These are phyloP conservation scores for Andrographis paniculata DNA, from an alignment of 305 asterid species.

Conservation along the genomic window DNA sequence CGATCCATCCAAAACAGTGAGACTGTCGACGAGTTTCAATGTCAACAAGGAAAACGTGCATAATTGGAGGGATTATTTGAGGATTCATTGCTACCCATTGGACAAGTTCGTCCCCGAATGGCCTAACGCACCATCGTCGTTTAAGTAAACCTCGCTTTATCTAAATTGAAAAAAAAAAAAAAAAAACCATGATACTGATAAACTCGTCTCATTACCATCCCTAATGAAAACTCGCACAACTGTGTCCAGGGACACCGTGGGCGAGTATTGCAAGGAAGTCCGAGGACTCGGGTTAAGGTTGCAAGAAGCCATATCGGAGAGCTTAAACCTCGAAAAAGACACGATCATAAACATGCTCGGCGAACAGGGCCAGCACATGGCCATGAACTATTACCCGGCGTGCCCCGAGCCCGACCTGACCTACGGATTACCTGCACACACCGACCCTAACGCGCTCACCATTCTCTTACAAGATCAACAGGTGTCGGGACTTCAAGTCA, in stretches of 20 bases:
- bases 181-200: too few relatives aligned
- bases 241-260: slow-evolving; percentile 36
- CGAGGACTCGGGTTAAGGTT: slow-evolving; percentile 48
- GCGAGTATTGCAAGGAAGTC: slow-evolving; percentile 43
- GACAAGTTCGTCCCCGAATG: slow-evolving; percentile 57
- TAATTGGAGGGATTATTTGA: slow-evolving; percentile 74
- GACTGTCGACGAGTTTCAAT: slow-evolving; percentile 65
- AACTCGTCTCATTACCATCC: too few relatives aligned
- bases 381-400: slow-evolving; percentile 60
- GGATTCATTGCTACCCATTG: slow-evolving; percentile 73
- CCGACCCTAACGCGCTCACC: slow-evolving; percentile 67
- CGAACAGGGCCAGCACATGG: slow-evolving; percentile 82
- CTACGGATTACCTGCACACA: slow-evolving; percentile 65
- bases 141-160: too few relatives aligned
- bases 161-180: too few relatives aligned
- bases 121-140: slow-evolving; percentile 60
- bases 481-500: slow-evolving; percentile 65
- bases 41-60: slow-evolving; percentile 56
- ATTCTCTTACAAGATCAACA: slow-evolving; percentile 68
- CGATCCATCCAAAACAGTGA: slow-evolving; percentile 53
- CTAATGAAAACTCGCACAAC: too few relatives aligned
- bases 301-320: slow-evolving; percentile 59
- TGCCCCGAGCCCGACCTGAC: slow-evolving; percentile 74
- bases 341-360: slow-evolving; percentile 37
- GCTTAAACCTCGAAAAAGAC: slow-evolving; percentile 44